These are phyloP conservation scores for Flaveria ramosissima DNA, from an alignment of 129 eudicot species.

Conservation along the genomic window DNA sequence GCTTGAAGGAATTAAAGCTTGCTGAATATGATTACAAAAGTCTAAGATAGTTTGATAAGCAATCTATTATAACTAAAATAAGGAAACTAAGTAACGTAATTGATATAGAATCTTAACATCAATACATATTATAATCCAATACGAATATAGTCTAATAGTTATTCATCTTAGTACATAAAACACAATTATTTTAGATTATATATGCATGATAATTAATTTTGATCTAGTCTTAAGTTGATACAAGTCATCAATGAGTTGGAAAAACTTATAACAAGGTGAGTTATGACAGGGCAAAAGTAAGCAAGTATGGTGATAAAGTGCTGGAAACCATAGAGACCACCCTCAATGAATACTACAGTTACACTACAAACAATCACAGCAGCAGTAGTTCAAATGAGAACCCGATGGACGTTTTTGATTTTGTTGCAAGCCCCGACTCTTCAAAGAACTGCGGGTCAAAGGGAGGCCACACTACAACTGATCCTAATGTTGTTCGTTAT, in stretches of 20 bases:
- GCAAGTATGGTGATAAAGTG: constrained; percentile 71
- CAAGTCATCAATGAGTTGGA: not conserved
- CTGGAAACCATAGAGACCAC: constrained; percentile 69
- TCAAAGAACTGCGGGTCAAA: constrained; percentile 45
- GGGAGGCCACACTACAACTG: not conserved
- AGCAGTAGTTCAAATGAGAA: constrained; percentile 31
- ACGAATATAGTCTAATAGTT: not conserved
- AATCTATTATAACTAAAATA: too few species aligned
- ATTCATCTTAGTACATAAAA: not conserved
- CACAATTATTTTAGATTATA: not conserved
- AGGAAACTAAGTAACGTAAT: not conserved
- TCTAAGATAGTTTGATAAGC: too few species aligned
- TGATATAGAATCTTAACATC: not conserved
- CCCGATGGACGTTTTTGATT: constrained; percentile 36
- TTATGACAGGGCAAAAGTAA: constrained; percentile 54
- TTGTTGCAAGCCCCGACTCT: constrained; percentile 42
- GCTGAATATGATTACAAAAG: too few species aligned
- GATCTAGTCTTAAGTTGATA: not conserved
- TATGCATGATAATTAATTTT: not conserved
- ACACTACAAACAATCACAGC: constrained; percentile 33
- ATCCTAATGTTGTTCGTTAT: constrained; percentile 7
- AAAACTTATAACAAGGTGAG: not conserved
- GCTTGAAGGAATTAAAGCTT: too few species aligned
- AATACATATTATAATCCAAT: not conserved
- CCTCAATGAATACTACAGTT: constrained; percentile 52